Conservation (phyloP, 2,329 filamentous ascomycete species). For the Aspergillus eucalypticola region DNA sequence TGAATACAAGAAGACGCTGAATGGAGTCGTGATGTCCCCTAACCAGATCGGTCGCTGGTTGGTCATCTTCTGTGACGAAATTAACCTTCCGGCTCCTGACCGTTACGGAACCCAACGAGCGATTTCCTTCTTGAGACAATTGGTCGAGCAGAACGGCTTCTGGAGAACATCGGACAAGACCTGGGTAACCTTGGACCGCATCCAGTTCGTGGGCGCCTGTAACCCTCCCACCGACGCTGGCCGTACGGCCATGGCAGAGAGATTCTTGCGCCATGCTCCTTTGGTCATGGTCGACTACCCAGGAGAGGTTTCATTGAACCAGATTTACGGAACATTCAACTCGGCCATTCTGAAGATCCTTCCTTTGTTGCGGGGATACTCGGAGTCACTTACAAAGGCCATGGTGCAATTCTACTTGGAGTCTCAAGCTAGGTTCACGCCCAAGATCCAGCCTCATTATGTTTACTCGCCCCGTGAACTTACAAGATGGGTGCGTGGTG, state of each 20-base stretch:
- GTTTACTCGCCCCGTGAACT: slow-evolving; percentile 99
- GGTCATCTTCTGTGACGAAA: slow-evolving; percentile 98
- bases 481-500: slow-evolving; percentile 93
- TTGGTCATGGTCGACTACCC: slow-evolving; percentile 99
- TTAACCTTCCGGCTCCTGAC: slow-evolving; percentile 96
- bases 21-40: slow-evolving; percentile 91
- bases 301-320: slow-evolving; percentile 86
- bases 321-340: slow-evolving; percentile 99
- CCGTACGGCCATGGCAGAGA: slow-evolving; percentile 86
- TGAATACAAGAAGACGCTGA: slow-evolving; percentile 98
- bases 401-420: slow-evolving; percentile 98
- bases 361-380: slow-evolving; percentile 89
- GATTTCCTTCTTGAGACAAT: slow-evolving; percentile 93
- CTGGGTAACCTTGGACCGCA: slow-evolving; percentile 96
- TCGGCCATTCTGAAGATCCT: slow-evolving; percentile 95
- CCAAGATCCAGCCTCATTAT: slow-evolving; percentile 96
- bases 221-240: slow-evolving; percentile 98
- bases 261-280: slow-evolving; percentile 95
- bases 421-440: slow-evolving; percentile 91
- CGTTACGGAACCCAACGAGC: slow-evolving; percentile 96
- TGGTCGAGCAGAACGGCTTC: slow-evolving; percentile 98
- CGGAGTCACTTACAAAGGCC: slow-evolving; percentile 88
- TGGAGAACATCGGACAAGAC: slow-evolving; percentile 97
- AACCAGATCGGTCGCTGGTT: slow-evolving; percentile 97
- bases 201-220: slow-evolving; percentile 98